Evolutionary conservation across 116 monocot genomes (phyloP), one percentile per base, ranked within the genome.

Genomic region (Phalaenopsis hybrid): DNA sequence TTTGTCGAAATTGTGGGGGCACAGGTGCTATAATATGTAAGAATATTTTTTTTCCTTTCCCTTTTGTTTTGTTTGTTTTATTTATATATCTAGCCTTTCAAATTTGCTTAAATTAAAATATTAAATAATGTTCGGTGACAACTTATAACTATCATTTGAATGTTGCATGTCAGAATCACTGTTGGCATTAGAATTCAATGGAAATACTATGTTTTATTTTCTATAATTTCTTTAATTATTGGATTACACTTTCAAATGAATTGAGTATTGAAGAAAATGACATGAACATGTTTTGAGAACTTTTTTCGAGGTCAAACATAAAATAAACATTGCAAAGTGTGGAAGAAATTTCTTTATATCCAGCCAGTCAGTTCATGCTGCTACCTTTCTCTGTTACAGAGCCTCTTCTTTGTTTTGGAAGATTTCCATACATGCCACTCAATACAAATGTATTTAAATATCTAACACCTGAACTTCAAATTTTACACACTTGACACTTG

Each of bases 1-100:
- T 86, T 0, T 96, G 96, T 79, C 80, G 91, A 80, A 96, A 96
- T 37, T 96, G 96, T 87, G 81, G 85, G 21, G 96, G 96, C 37
- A 85, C 79, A 77, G 96, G 96, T 81, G 94, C 92, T 82, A 85
- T 96, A 81, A 84, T 96, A 87, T 96, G 96, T 96, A 90, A 90
- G 95, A 69, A 44, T 74, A 25, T 72, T 23, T 48, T 23, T 48
- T 41, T 10, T 41, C 50, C 50, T 50, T 50, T 50, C 12, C 50
- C 50, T 12, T 10, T 15, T 55, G 12, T 55, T 55, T 55, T 23
- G 63, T 28, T 44, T 25, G 57, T 48, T 25, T 21, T 77, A 49
- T 23, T 6, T 41, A 28, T 23, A 51, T 28, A 41, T 78, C n/a
- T 65, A 68, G 41, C n/a, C 46, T 17, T 61, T 0, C 9, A 59